Evolutionary conservation across 164 flowering plant genomes (phyloP).

Genomic region (Tetracentron sinense): DNA sequence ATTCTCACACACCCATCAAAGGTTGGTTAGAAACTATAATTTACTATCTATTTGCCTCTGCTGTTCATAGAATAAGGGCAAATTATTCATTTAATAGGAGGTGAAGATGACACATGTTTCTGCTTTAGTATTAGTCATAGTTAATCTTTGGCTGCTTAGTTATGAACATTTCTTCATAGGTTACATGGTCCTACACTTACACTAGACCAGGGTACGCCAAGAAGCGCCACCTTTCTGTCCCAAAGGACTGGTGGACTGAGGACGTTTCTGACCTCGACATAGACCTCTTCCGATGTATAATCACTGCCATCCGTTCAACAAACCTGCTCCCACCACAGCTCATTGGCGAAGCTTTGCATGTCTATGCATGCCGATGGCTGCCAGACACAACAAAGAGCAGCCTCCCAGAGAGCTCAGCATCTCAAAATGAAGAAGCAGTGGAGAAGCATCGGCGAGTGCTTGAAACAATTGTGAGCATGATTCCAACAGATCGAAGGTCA

Average conservation of each 20-base stretch:
- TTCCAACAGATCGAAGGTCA: conserved; percentile 63
- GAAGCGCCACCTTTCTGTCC: conserved; percentile 52
- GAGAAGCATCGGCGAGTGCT: conserved; percentile 42
- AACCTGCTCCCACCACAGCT: conserved; percentile 59
- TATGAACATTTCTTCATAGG: conserved; percentile 43
- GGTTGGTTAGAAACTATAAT: conserved; percentile 32
- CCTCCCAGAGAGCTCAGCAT: conserved; percentile 29
- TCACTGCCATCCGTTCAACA: conserved; percentile 46
- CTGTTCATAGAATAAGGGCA: background rate
- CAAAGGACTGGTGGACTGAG: conserved; percentile 97
- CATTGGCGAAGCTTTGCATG: conserved; percentile 88
- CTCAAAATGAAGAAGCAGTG: conserved; percentile 28
- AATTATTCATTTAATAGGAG: too few relatives aligned
- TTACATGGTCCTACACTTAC: conserved; percentile 87
- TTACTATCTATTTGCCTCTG: background rate
- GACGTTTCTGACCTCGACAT: conserved; percentile 70
- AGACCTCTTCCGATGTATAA: conserved; percentile 58
- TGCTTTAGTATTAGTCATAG: too few relatives aligned
- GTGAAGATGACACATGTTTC: too few relatives aligned
- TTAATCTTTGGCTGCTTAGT: too few relatives aligned
- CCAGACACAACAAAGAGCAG: conserved; percentile 34
- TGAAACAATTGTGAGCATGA: conserved; percentile 60
- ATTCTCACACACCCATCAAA: conserved; percentile 59
- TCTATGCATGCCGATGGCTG: conserved; percentile 73
- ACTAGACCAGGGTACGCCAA: conserved; percentile 70